Percentiles rank a stretch among this genome's conserved stretches.
These are phyloP conservation scores for Trichoderma cornu-damae DNA, from an alignment of 2,329 filamentous ascomycete genomes.

Conservation along the genomic window DNA sequence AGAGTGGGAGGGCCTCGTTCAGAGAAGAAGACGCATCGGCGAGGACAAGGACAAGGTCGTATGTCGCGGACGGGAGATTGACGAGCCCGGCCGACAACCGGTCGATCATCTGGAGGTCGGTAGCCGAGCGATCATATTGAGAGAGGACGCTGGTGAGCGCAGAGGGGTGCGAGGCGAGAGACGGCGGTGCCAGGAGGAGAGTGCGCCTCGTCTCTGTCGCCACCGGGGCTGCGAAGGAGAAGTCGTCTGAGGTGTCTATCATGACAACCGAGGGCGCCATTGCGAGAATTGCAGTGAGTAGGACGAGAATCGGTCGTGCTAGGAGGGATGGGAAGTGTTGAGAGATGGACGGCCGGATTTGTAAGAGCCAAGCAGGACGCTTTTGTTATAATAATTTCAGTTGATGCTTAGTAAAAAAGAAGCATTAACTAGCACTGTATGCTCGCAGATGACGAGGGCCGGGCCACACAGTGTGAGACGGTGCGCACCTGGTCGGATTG, in stretches of 20 bases:
- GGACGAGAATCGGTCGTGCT: background rate
- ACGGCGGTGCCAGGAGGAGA: conserved; percentile 84
- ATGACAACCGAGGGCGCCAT: conserved; percentile 51
- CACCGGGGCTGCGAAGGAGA: conserved; percentile 33
- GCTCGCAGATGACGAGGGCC: background rate
- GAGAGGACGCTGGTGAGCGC: conserved; percentile 66
- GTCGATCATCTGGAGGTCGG: conserved; percentile 97
- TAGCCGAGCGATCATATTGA: conserved; percentile 66
- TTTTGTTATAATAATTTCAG: conserved; percentile 10
- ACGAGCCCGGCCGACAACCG: conserved; percentile 79
- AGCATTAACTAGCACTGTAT: conserved; percentile 12
- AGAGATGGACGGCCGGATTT: conserved; percentile 4
- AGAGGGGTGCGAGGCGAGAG: conserved; percentile 78
- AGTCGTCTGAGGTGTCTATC: conserved; percentile 53
- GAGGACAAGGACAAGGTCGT: conserved; percentile 80
- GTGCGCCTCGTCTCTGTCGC: conserved; percentile 47
- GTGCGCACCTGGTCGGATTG: conserved; percentile 4
- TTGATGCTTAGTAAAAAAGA: conserved; percentile 19
- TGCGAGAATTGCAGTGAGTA: background rate
- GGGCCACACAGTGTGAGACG: background rate
- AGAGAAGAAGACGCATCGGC: conserved; percentile 49
- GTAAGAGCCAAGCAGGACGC: conserved; percentile 5
- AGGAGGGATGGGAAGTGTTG: background rate
- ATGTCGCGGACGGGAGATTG: conserved; percentile 67
- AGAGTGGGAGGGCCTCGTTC: conserved; percentile 57